Evolutionary conservation across 1,284 basidiomycete species (phyloP), one percentile per base, ranked within the genome.

Genomic region (Xanthoconium separans): DNA sequence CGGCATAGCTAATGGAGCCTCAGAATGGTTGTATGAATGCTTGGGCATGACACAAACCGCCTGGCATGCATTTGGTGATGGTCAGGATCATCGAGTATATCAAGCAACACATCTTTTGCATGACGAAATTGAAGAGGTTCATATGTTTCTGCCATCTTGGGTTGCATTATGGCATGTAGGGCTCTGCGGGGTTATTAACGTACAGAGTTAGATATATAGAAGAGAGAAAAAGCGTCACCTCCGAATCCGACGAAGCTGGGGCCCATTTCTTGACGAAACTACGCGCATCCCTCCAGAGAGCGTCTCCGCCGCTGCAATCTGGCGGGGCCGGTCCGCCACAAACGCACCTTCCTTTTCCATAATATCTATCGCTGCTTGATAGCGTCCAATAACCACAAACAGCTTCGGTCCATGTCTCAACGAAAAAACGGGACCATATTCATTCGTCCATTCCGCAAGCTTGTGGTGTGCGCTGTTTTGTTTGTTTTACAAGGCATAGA

Each of bases 131-230:
- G 74, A 1, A 79, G 68, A 0, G 77, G 74, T 11, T 76, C 73
- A 54, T 85, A 84, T 4, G 68, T 71, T 6, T 67, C 64, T 1
- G 81, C 74, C 1, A 72, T 65, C 51, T 76, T 78, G 3, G 78
- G 75, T 55, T 83, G 79, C 5, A 85, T 66, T 43, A 81, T 77
- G 0, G 76, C 70, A 56, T 85, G 83, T 4, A 85, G 69, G 1
- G 80, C 82, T 53, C 78, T 81, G 12, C n/a, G 20, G 6, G 22
- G n/a, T 20, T 13, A 24, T n/a, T 31, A 20, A 24, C 6, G 20
- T 2, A 11, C 31, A 20, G 27, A 5, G 3, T 50, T 16, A 43
- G 13, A 24, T 13, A 49, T 6, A 27, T 10, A 30, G n/a, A 20
- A 6, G 0, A 16, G 16, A 12, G 29, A 3, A 3, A 40, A 20